Evolutionary conservation across 2,329 filamentous ascomycete species (phyloP), one percentile per base, ranked within the genome.

Genomic region (Diaporthe longicolla): DNA sequence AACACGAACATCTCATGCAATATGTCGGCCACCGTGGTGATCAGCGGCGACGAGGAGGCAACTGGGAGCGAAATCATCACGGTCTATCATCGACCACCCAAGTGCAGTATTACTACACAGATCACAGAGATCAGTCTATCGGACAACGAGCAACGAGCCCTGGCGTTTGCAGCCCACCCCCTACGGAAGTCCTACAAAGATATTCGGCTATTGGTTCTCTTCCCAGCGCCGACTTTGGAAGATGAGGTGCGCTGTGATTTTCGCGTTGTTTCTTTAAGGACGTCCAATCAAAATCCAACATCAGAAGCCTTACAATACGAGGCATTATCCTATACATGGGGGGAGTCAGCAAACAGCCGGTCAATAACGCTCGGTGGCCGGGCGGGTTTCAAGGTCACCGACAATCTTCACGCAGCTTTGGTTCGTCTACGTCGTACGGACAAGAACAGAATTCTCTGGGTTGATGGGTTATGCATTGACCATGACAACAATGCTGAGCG

Each of bases 211-310:
- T 35, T 66, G 5, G 63, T 66, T 13, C 45, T 66, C n/a, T 45
- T 52, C 29, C 63, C 63, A 26, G 63, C 63, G 24, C 26, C 29
- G 1, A 26, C 11, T 21, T 2, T 17, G 32, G 45, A 66, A 7
- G 45, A 66, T 52, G 63, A 66, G 63, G 63, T 66, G 21, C 29
- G 63, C 21, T 66, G 63, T 45, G 63, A 66, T 26, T 66, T 66
- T 40, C 48, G 45, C 45, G 10, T 66, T 19, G 32, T 24, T n/a
- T 52, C 63, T 52, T 37, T 66, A 9, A 32, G 40, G 19, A 2
- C 45, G 35, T 26, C 45, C 11, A n/a, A 13, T 29, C 8, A 37
- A 13, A 37, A 17, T 1, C 29, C 45, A 13, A 37, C 7, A 32
- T 32, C 45, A 37, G 29, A 35, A 10, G 13, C 29, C 7, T 24